phyloP scores from a whole-genome alignment of 2,329 filamentous ascomycete genomes.

The Neopestalotiopsis sp. region DNA sequence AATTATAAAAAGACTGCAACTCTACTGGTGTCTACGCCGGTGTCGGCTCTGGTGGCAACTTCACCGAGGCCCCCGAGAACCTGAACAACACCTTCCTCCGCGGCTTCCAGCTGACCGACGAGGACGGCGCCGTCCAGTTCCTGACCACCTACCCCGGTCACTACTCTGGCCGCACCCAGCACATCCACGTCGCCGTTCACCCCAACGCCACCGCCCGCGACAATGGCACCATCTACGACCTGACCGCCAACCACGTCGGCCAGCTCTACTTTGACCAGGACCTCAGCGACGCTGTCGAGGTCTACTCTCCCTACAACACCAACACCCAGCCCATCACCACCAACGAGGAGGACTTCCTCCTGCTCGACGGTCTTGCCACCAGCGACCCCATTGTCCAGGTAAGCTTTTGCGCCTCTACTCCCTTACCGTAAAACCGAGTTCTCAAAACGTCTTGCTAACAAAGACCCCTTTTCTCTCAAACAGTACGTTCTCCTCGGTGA shows the following conservation, averaged over 20 bases:
- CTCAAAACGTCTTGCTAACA: no score
- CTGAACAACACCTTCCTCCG: slow-evolving; percentile 46
- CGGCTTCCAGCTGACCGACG: slow-evolving; percentile 45
- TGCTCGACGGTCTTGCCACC: slow-evolving; percentile 11
- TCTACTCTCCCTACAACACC: slow-evolving; percentile 5
- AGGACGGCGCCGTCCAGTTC: slow-evolving; percentile 47
- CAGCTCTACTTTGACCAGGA: slow-evolving; percentile 70
- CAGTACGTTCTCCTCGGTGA: slow-evolving; percentile 57
- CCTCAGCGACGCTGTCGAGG: slow-evolving; percentile 44
- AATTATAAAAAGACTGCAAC: slow-evolving; percentile 35
- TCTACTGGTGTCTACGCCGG: slow-evolving; percentile 54
- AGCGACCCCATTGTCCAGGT: slow-evolving; percentile 38
- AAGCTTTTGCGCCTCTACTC: not conserved
- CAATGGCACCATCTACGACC: slow-evolving; percentile 51
- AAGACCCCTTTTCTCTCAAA: no score
- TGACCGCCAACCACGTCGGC: slow-evolving; percentile 60
- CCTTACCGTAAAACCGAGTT: no score
- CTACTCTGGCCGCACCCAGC: slow-evolving; percentile 48
- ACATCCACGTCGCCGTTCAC: slow-evolving; percentile 56
- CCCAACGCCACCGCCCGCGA: slow-evolving; percentile 38
- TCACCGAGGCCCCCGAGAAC: slow-evolving; percentile 44
- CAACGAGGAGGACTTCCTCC: slow-evolving; percentile 12
- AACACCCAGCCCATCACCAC: slow-evolving; percentile 13
- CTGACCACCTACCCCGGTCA: slow-evolving; percentile 50
- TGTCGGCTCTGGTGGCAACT: slow-evolving; percentile 41